A percentile compares a stretch with the other conserved stretches of the same genome.
Evolutionary conservation across 441 rosid genomes (phyloP).

Genomic region (Pelargonium citronellum): DNA sequence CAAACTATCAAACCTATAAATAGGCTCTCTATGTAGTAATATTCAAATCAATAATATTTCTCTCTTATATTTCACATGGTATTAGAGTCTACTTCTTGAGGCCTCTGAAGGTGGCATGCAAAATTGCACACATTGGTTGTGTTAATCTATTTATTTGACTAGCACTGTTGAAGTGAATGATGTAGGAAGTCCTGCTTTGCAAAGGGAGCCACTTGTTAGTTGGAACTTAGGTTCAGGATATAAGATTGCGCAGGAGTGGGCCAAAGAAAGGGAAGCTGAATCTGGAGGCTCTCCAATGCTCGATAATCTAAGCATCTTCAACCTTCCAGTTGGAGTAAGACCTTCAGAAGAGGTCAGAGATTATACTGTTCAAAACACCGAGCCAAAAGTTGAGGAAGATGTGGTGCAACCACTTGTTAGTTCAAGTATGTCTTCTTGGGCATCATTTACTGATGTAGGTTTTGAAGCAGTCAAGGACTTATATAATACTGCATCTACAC

Average conservation of each 20-base stretch:
- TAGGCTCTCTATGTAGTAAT: too few relatives aligned
- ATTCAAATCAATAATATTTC: too few relatives aligned
- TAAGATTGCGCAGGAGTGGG: slow-evolving; percentile 63
- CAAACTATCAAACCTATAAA: too few relatives aligned
- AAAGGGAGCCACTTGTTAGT: slow-evolving; percentile 53
- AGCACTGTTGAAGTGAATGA: slow-evolving; percentile 15
- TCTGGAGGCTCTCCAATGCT: slow-evolving; percentile 46
- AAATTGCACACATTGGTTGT: slow-evolving; percentile 16
- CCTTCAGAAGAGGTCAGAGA: slow-evolving; percentile 43
- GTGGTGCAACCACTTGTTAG: slow-evolving; percentile 30
- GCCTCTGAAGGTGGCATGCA: slow-evolving; percentile 10
- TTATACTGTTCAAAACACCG: slow-evolving; percentile 26
- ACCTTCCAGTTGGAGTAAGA: slow-evolving; percentile 85
- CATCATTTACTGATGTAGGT: slow-evolving; percentile 37
- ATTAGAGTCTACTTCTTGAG: too few relatives aligned
- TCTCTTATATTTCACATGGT: too few relatives aligned
- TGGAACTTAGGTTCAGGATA: slow-evolving; percentile 69
- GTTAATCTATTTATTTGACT: slow-evolving; percentile 13
- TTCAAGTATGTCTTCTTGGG: slow-evolving; percentile 38
- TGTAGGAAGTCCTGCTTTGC: slow-evolving; percentile 54
- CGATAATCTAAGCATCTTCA: slow-evolving; percentile 53
- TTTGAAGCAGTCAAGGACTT: slow-evolving; percentile 48
- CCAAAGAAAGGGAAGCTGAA: slow-evolving; percentile 51
- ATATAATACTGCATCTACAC: slow-evolving; percentile 46
- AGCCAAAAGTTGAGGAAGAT: slow-evolving; percentile 35